phyloP scores from a whole-genome alignment of 2,329 filamentous ascomycete genomes.

The Scedosporium dehoogii region DNA sequence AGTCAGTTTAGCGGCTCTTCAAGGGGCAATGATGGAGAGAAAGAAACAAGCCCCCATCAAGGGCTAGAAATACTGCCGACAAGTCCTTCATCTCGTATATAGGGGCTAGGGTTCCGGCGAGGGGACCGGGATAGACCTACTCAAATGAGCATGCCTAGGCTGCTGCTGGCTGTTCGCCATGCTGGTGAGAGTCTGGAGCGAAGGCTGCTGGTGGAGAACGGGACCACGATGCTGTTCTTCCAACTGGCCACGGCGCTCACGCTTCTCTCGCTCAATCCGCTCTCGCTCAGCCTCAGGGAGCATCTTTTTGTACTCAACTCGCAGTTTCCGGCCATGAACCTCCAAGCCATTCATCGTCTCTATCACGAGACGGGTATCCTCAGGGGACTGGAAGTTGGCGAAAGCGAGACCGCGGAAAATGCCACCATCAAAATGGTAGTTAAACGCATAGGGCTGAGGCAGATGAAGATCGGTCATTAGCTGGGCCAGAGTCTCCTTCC shows the following conservation, averaged over 20 bases:
- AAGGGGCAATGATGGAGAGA: neutral
- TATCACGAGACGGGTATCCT: conserved; percentile 89
- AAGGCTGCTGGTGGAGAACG: conserved; percentile 74
- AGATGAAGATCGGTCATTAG: conserved; percentile 93
- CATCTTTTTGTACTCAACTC: conserved; percentile 99
- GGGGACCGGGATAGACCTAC: conserved; percentile 23
- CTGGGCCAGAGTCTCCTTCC: conserved; percentile 87
- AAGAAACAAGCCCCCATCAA: too few species aligned
- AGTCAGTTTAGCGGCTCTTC: neutral
- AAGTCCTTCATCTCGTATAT: neutral
- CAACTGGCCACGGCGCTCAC: conserved; percentile 87
- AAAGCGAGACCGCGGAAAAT: conserved; percentile 94
- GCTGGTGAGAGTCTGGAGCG: conserved; percentile 67
- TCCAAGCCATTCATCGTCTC: conserved; percentile 93
- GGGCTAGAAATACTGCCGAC: neutral
- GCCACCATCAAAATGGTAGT: conserved; percentile 98
- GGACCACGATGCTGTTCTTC: conserved; percentile 87
- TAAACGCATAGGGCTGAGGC: conserved; percentile 94
- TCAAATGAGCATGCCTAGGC: conserved; percentile 32
- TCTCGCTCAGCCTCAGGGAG: conserved; percentile 88
- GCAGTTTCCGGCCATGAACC: conserved; percentile 83
- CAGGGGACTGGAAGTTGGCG: conserved; percentile 92
- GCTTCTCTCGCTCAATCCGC: conserved; percentile 92
- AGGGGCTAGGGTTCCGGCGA: neutral
- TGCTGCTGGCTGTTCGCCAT: conserved; percentile 52